A percentile compares a stretch with the other conserved stretches of the same genome.
Conservation (phyloP, 2,329 filamentous ascomycete species). For the Ilyonectria destructans region DNA sequence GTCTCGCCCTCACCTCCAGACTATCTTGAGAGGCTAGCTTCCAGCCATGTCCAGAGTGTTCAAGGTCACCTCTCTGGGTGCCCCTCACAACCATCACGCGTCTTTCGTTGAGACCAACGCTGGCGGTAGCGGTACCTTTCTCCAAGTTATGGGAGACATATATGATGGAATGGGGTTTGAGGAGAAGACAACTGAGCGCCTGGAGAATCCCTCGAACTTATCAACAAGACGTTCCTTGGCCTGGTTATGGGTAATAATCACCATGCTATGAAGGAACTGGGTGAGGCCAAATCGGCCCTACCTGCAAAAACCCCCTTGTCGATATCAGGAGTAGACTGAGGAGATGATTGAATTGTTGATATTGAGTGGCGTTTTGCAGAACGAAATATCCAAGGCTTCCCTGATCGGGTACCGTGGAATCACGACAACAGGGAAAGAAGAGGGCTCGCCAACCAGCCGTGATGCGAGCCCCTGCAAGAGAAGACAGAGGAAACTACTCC, state of each 20-base stretch:
- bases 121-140: not conserved
- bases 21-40: not conserved
- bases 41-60: not conserved
- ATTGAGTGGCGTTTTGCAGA: not conserved
- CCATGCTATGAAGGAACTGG: not conserved
- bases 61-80: not conserved
- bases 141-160: not conserved
- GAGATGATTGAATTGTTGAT: constrained; percentile 15
- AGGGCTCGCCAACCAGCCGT: not conserved
- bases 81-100: constrained; percentile 16
- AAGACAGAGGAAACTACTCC: too few species aligned
- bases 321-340: constrained; percentile 22
- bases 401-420: not conserved
- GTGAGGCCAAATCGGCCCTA: constrained; percentile 7
- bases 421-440: not conserved
- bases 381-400: not conserved
- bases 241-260: not conserved
- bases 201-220: not conserved
- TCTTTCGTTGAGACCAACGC: constrained; percentile 1
- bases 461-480: too few species aligned
- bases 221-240: not conserved
- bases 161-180: constrained; percentile 8
- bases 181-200: not conserved
- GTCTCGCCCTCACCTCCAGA: not conserved
- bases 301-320: constrained; percentile 8